Evolutionary conservation across 208 protist species (phyloP).

Genomic region (Perkinsela sp.): DNA sequence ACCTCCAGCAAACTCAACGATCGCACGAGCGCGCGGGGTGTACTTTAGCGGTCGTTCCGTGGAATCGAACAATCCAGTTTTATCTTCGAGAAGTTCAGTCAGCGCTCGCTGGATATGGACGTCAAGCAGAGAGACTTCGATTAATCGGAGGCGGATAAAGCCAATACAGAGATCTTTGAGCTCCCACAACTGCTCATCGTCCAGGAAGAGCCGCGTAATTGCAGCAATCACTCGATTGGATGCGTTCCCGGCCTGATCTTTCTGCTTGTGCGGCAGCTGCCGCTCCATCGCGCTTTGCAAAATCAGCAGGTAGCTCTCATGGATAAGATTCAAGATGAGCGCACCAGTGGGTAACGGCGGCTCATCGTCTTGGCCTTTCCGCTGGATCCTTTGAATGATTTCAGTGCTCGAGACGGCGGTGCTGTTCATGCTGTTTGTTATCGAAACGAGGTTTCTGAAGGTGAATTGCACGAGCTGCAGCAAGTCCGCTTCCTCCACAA

Average conservation of each 20-base stretch:
- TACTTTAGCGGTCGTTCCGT: neutral
- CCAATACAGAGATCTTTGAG: constrained; percentile 24
- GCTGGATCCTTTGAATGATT: constrained; percentile 5
- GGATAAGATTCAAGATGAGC: constrained; percentile 11
- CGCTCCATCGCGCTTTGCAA: constrained; percentile 19
- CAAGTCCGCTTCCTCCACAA: neutral
- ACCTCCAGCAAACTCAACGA: constrained; percentile 32
- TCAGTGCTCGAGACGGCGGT: constrained; percentile 8
- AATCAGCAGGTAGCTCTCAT: constrained; percentile 42
- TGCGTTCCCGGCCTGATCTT: constrained; percentile 10
- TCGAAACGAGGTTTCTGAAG: neutral
- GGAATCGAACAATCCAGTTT: neutral
- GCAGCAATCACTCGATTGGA: constrained; percentile 28
- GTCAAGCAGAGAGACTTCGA: constrained; percentile 55
- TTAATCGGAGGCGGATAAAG: constrained; percentile 48
- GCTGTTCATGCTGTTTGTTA: constrained; percentile 4
- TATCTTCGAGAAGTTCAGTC: constrained; percentile 2
- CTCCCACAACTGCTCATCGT: constrained; percentile 18
- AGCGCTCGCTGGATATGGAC: constrained; percentile 39
- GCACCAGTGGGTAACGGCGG: neutral
- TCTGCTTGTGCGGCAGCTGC: neutral
- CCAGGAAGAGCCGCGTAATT: constrained; percentile 33
- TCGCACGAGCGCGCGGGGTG: constrained; percentile 4
- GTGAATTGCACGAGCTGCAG: neutral
- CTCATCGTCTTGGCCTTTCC: neutral